These are phyloP conservation scores for Botryosphaeria dothidea DNA, from an alignment of 2,329 filamentous ascomycete genomes.

Conservation along the genomic window DNA sequence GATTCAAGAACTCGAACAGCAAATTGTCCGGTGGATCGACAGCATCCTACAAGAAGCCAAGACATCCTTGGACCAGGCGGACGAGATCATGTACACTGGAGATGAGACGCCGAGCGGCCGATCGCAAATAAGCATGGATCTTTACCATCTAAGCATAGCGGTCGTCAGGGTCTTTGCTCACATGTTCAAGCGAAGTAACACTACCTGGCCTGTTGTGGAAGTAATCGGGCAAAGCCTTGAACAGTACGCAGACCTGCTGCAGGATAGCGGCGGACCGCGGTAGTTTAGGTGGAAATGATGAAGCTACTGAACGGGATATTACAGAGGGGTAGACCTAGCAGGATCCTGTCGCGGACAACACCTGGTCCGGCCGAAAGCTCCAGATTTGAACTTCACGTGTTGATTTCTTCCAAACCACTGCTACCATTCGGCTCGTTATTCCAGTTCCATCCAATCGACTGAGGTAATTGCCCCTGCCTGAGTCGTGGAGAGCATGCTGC, in stretches of 20 bases:
- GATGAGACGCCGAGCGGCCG: neutral
- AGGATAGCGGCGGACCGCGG: neutral
- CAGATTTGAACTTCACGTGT: too few species aligned
- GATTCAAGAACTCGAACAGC: neutral
- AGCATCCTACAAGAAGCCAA: constrained; percentile 9
- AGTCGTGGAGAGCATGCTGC: too few species aligned
- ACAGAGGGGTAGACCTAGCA: too few species aligned
- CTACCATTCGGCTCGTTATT: too few species aligned
- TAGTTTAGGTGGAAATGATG: too few species aligned
- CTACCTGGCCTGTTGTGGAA: neutral
- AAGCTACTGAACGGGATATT: too few species aligned
- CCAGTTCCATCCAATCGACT: too few species aligned
- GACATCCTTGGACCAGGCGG: neutral
- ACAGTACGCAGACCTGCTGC: constrained; percentile 1
- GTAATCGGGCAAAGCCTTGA: constrained; percentile 3
- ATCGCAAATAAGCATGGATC: neutral
- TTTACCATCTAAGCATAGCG: neutral
- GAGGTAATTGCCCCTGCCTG: too few species aligned
- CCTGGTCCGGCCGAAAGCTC: too few species aligned
- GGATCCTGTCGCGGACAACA: too few species aligned
- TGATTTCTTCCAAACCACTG: too few species aligned
- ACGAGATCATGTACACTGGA: neutral
- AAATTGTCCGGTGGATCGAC: neutral
- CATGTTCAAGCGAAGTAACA: constrained; percentile 5
- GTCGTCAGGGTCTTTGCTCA: constrained; percentile 2